Evolutionary conservation across 495 filamentous ascomycete species (phyloP), one percentile per base, ranked within the genome.

Genomic region (Extremus antarcticus): DNA sequence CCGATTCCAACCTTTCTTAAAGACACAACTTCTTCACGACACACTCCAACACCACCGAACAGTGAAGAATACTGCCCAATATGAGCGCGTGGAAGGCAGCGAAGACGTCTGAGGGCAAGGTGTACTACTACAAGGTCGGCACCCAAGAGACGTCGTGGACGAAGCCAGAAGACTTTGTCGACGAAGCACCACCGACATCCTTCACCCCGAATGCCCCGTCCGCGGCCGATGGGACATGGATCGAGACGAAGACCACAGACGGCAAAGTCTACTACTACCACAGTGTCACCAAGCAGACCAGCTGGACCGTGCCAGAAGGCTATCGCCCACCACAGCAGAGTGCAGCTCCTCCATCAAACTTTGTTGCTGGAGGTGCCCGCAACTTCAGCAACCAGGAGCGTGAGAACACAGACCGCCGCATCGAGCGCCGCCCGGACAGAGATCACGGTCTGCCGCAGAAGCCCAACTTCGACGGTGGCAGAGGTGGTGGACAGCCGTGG

Each of bases 191-290:
- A 15, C 17, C 54, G 20, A 7, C 54, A n/a, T 25, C 47, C 1
- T 7, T 39, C 13, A 29, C 47, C 16, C 21, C 53, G 13, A 39
- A 40, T 4, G 48, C 55, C 43, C 48, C 39, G 19, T 47, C 48
- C 16, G 21, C 54, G 2, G 17, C 51, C 13, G 51, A 55, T 25
- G 52, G 21, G 3, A 86, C 90, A 51, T 98, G 89, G 88, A 95
- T 90, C 62, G 90, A 95, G 68, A 89, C 95, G 62, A 88, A 86
- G 11, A 80, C 86, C 39, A 83, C 87, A 54, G 87, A 82, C 51
- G 94, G 90, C 22, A 79, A 84, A 60, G 88, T 91, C 65, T 98
- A 98, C 66, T 98, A 90, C 89, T 82, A 87, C 67, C 88, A 97
- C 67, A 86, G 82, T 2, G 85, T 95, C 65, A 91, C 82, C 38